Conservation (phyloP, 2,329 filamentous ascomycete species). For the Fusarium beomiforme region DNA sequence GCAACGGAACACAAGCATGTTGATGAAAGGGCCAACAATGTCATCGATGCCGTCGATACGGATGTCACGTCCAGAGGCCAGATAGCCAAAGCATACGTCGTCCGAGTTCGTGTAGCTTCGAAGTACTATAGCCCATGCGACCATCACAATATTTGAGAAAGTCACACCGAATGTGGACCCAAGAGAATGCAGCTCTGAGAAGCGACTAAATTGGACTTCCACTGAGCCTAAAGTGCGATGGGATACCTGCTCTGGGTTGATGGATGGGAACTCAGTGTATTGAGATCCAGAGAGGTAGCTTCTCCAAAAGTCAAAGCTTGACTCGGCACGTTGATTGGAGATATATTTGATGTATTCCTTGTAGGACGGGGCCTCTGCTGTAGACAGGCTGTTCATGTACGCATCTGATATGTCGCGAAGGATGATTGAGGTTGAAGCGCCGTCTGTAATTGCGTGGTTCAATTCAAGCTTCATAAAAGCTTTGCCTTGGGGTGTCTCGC, state of each 20-base stretch:
- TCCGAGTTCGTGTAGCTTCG: conserved; percentile 56
- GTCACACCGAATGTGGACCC: conserved; percentile 50
- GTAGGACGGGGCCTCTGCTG: conserved; percentile 10
- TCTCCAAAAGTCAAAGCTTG: conserved; percentile 34
- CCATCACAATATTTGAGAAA: conserved; percentile 60
- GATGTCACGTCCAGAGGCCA: conserved; percentile 36
- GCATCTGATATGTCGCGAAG: conserved; percentile 45
- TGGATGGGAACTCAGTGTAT: conserved; percentile 5
- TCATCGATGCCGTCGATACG: conserved; percentile 25
- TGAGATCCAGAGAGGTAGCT: conserved; percentile 8
- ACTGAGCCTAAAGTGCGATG: not conserved
- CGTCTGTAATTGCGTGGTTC: conserved; percentile 50
- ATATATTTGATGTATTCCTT: conserved; percentile 36
- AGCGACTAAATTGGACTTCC: conserved; percentile 6
- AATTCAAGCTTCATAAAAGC: conserved; percentile 46
- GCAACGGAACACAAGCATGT: conserved; percentile 65
- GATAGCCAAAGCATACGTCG: conserved; percentile 61
- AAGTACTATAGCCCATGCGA: conserved; percentile 63
- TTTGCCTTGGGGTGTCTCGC: conserved; percentile 22
- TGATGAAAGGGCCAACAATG: conserved; percentile 44
- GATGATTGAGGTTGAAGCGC: conserved; percentile 43
- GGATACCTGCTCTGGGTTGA: conserved; percentile 1
- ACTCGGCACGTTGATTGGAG: conserved; percentile 1
- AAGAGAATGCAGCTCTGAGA: conserved; percentile 3
- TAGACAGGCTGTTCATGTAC: conserved; percentile 31